phyloP scores from a whole-genome alignment of 2,329 filamentous ascomycete genomes.

The Cytospora piceicola region DNA sequence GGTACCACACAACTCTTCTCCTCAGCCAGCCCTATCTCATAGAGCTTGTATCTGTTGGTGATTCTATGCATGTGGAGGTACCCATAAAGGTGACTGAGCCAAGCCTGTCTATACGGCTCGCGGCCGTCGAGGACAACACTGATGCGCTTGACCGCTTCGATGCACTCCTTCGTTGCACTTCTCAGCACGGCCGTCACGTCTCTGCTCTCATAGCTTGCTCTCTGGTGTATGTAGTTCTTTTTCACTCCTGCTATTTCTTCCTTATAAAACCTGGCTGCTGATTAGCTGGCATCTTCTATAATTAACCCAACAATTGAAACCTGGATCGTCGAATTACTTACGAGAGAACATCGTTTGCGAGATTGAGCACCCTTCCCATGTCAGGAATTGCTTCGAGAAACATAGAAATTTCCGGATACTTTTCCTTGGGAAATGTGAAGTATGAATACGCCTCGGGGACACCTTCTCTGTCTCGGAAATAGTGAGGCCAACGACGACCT shows the following conservation, averaged over 20 bases:
- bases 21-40: slow-evolving; percentile 10
- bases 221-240: slow-evolving; percentile 16
- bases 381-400: slow-evolving; percentile 13
- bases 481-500: slow-evolving; percentile 16
- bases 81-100: slow-evolving; percentile 10
- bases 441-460: slow-evolving; percentile 15
- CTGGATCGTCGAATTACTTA: not conserved
- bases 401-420: slow-evolving; percentile 10
- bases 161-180: slow-evolving; percentile 6
- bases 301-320: not conserved
- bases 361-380: slow-evolving; percentile 10
- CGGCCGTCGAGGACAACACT: slow-evolving; percentile 8
- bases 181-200: slow-evolving; percentile 3
- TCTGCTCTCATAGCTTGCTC: slow-evolving; percentile 14
- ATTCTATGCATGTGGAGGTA: slow-evolving; percentile 17
- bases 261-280: slow-evolving; percentile 9
- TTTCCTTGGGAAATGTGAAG: slow-evolving; percentile 12
- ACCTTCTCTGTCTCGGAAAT: slow-evolving; percentile 14
- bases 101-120: slow-evolving; percentile 7
- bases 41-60: slow-evolving; percentile 1
- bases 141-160: slow-evolving; percentile 7
- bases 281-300: not conserved
- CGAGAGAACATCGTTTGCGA: slow-evolving; percentile 16
- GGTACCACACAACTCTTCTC: slow-evolving; percentile 9
- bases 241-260: slow-evolving; percentile 10